Conservation (phyloP, 2,329 filamentous ascomycete species). For the Stromatinia cepivora region DNA sequence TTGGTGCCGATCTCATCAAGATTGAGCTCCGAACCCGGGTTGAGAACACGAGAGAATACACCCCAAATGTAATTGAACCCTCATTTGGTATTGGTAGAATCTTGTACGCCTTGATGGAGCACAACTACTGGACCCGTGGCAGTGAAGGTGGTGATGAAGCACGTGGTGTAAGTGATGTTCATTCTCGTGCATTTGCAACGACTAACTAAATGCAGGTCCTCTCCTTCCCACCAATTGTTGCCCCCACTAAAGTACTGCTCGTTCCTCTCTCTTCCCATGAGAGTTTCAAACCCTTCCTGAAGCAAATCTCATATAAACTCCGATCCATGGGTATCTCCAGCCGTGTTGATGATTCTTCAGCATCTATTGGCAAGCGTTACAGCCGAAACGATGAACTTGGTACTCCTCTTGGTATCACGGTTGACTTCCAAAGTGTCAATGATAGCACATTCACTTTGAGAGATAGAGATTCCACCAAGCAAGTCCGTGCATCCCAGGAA, state of each 20-base stretch:
- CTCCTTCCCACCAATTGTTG: constrained; percentile 73
- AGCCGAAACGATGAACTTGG: constrained; percentile 93
- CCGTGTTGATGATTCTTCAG: constrained; percentile 85
- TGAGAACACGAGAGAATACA: constrained; percentile 87
- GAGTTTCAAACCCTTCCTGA: constrained; percentile 76
- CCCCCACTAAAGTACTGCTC: constrained; percentile 93
- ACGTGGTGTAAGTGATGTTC: constrained; percentile 69
- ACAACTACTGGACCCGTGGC: constrained; percentile 87
- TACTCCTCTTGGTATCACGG: constrained; percentile 88
- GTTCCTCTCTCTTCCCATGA: constrained; percentile 82
- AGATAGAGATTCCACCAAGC: constrained; percentile 86
- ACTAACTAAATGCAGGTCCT: constrained; percentile 54
- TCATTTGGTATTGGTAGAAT: constrained; percentile 97
- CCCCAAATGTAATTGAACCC: constrained; percentile 93
- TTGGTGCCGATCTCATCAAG: constrained; percentile 75
- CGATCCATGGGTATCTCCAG: constrained; percentile 76
- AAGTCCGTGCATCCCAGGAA: constrained; percentile 81
- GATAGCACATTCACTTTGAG: constrained; percentile 84
- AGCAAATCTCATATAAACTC: constrained; percentile 72
- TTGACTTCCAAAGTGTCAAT: constrained; percentile 93
- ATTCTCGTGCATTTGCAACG: constrained; percentile 1
- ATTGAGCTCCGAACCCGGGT: constrained; percentile 82
- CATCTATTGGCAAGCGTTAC: constrained; percentile 93
- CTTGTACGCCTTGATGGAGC: constrained; percentile 89
- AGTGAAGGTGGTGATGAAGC: constrained; percentile 73